Conservation (phyloP, 148 eudicot species). For the Vaccinium vitisidaea region DNA sequence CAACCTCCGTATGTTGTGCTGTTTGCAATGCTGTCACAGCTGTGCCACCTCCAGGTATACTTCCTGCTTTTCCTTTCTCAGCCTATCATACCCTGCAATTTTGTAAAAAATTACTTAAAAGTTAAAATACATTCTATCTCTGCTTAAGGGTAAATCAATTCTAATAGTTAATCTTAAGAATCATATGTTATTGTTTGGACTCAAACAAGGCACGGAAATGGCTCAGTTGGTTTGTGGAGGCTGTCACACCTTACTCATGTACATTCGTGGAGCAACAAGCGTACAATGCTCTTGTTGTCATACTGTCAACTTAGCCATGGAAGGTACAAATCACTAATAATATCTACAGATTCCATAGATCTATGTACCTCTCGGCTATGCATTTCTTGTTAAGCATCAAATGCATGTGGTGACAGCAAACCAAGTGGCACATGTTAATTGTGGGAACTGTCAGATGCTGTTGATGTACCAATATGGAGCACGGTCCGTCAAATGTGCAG, state of each 20-base stretch:
- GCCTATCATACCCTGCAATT: background rate
- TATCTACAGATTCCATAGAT: background rate
- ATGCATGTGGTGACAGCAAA: constrained; percentile 48
- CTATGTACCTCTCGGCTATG: background rate
- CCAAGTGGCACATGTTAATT: constrained; percentile 89
- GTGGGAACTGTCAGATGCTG: constrained; percentile 82
- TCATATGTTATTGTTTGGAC: background rate
- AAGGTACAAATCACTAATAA: constrained; percentile 42
- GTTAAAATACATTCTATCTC: background rate
- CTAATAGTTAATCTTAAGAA: background rate
- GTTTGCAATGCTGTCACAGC: constrained; percentile 83
- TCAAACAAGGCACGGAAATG: constrained; percentile 75
- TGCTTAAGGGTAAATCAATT: background rate
- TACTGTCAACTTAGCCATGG: constrained; percentile 71
- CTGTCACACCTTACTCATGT: constrained; percentile 86
- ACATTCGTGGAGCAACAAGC: constrained; percentile 86
- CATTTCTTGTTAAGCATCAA: background rate
- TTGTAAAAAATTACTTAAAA: background rate
- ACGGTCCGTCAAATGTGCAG: constrained; percentile 77
- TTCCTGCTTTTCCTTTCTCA: background rate
- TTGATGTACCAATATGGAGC: constrained; percentile 89
- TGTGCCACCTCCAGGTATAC: constrained; percentile 75
- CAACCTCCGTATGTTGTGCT: constrained; percentile 83
- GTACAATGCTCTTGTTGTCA: constrained; percentile 93
- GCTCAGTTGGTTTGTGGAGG: constrained; percentile 90